phyloP scores from a whole-genome alignment of 192 early-diverging fungal genomes.

The Podila horticola region DNA sequence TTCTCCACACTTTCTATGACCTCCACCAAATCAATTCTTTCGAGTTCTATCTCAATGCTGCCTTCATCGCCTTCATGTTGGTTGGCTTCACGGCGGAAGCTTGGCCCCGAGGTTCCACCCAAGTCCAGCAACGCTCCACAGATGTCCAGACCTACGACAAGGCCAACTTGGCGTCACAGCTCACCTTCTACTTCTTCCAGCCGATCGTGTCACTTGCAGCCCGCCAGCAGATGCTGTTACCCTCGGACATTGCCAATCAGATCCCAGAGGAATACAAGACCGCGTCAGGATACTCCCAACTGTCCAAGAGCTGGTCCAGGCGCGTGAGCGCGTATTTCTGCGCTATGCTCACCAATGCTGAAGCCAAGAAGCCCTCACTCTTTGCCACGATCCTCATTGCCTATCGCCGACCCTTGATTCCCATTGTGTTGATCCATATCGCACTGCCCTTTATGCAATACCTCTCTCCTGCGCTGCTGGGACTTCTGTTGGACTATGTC shows the following conservation, averaged over 20 bases:
- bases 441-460: conserved; percentile 14
- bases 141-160: conserved; percentile 18
- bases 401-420: conserved; percentile 12
- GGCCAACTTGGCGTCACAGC: conserved; percentile 22
- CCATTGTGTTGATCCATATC: conserved; percentile 9
- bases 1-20: conserved; percentile 16
- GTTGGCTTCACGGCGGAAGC: conserved; percentile 21
- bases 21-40: neutral
- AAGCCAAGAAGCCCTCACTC: conserved; percentile 19
- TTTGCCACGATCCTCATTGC: conserved; percentile 16
- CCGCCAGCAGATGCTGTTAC: conserved; percentile 13
- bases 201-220: conserved; percentile 38
- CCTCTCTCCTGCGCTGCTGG: conserved; percentile 19
- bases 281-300: conserved; percentile 3
- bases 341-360: neutral
- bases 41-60: conserved; percentile 1
- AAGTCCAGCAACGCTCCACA: conserved; percentile 19
- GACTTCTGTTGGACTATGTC: conserved; percentile 29
- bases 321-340: neutral
- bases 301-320: conserved; percentile 14
- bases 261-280: conserved; percentile 28
- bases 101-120: conserved; percentile 34
- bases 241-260: conserved; percentile 27
- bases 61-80: conserved; percentile 3
- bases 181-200: conserved; percentile 28